phyloP scores from a whole-genome alignment of 306 rosid genomes.

The Mimosa pudica region DNA sequence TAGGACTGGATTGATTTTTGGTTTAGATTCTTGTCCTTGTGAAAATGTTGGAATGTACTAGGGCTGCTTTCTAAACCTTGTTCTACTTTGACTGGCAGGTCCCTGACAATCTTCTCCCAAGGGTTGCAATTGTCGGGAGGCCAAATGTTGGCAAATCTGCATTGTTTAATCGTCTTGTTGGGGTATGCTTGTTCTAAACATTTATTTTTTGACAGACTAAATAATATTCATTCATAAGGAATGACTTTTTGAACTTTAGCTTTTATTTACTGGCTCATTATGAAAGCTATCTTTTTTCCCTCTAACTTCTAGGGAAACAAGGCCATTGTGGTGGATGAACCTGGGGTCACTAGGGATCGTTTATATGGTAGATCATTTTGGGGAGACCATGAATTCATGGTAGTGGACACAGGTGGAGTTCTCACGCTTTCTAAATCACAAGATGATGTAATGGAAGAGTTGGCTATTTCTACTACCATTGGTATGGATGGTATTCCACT shows the following conservation, averaged over 20 bases:
- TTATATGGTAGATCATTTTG: slow-evolving; percentile 92
- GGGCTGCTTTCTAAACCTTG: slow-evolving; percentile 37
- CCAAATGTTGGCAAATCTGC: slow-evolving; percentile 99
- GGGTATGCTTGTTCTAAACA: slow-evolving; percentile 56
- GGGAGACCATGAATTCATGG: slow-evolving; percentile 90
- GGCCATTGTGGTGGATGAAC: slow-evolving; percentile 98
- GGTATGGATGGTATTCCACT: slow-evolving; percentile 99
- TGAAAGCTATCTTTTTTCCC: slow-evolving; percentile 10
- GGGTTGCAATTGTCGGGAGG: slow-evolving; percentile 88
- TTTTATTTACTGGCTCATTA: not conserved
- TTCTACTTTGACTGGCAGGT: slow-evolving; percentile 55
- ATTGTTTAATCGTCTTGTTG: slow-evolving; percentile 86
- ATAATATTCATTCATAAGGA: slow-evolving; percentile 24
- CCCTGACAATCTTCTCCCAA: slow-evolving; percentile 87
- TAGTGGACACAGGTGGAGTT: slow-evolving; percentile 96
- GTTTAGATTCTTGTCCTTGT: slow-evolving; percentile 30
- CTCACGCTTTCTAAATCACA: slow-evolving; percentile 83
- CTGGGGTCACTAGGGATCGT: slow-evolving; percentile 97
- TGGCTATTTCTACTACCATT: slow-evolving; percentile 80
- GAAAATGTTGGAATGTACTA: slow-evolving; percentile 21
- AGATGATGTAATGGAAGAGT: slow-evolving; percentile 74
- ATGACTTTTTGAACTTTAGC: slow-evolving; percentile 23
- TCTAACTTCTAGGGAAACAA: slow-evolving; percentile 69
- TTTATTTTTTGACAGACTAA: slow-evolving; percentile 21
- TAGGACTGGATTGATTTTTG: not conserved